Evolutionary conservation across 441 rosid genomes (phyloP), one percentile per base, ranked within the genome.

Genomic region (Populus hybrid): DNA sequence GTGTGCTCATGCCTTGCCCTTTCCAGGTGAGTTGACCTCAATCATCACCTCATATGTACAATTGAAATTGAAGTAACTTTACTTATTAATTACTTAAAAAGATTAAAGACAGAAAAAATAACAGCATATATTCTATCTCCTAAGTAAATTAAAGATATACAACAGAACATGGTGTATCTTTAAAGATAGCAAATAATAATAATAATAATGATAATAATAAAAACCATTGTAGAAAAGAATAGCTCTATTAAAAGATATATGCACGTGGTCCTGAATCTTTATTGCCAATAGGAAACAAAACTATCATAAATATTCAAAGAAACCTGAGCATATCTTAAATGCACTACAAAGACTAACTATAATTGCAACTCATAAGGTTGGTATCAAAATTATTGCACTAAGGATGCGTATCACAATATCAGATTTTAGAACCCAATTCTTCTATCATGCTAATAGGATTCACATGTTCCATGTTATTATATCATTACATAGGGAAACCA

Each of bases 1-100:
- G 97, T 35, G 38, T 76, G 1, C 97, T 95, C 74, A 78, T 82
- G 1, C 94, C 90, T 30, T 93, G 97, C 81, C 88, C 89, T 81
- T 77, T 90, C 59, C 94, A 89, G 82, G 97, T 91, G 82, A 75
- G 81, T 74, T 11, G 40, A 18, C 24, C 21, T 14, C 65, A 21
- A 61, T 61, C 66, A 35, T 80, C 38, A 65, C 69, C 63, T 34
- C 28, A 34, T 80, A 5, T 71, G 79, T 67, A 28, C 40, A 36
- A 10, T 26, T 38, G 24, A 40, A 21, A 70, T 24, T 21, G 64
- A 57, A 53, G 5, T 26, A 28, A 57, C 21, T 18, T 34, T 5
- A 67, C 4, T 67, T 67, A 11, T 67, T 67, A 67, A 14, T 30
- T 67, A 24, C 12, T 30, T 24, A 14, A 6, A 16, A 8, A 11